A percentile compares a stretch with the other conserved stretches of the same genome.
Conservation (phyloP, 176 grass and related monocot species). For the Carex littledalei region DNA sequence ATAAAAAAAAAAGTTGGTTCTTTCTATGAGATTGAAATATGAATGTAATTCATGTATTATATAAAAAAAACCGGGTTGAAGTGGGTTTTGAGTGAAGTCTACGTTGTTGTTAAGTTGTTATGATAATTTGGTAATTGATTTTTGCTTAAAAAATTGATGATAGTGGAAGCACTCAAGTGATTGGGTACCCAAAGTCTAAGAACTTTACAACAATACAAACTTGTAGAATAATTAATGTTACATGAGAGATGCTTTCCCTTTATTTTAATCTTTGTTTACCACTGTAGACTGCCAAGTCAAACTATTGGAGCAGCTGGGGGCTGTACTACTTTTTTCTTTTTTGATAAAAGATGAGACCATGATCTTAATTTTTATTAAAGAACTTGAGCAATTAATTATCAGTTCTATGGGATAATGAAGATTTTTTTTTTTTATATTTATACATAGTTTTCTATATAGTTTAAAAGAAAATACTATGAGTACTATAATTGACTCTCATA, state of each 20-base stretch:
- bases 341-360: not conserved
- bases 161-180: slow-evolving; percentile 13
- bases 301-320: not conserved
- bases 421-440: too few species aligned
- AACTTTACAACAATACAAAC: not conserved
- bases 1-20: too few species aligned
- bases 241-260: not conserved
- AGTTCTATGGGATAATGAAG: not conserved
- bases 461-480: too few species aligned
- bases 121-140: not conserved
- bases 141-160: not conserved
- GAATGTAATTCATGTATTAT: not conserved
- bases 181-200: slow-evolving; percentile 3
- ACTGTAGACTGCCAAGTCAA: not conserved
- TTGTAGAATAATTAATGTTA: not conserved
- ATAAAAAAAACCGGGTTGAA: not conserved
- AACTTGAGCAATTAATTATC: not conserved
- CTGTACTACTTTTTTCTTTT: not conserved
- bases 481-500: too few species aligned
- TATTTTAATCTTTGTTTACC: not conserved
- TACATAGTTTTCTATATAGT: too few species aligned
- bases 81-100: slow-evolving; percentile 8
- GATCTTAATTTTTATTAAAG: not conserved
- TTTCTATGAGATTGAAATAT: too few species aligned
- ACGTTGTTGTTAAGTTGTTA: not conserved